Evolutionary conservation across 2,329 filamentous ascomycete genomes (phyloP).

Genomic region (Phyllosticta citriasiana): DNA sequence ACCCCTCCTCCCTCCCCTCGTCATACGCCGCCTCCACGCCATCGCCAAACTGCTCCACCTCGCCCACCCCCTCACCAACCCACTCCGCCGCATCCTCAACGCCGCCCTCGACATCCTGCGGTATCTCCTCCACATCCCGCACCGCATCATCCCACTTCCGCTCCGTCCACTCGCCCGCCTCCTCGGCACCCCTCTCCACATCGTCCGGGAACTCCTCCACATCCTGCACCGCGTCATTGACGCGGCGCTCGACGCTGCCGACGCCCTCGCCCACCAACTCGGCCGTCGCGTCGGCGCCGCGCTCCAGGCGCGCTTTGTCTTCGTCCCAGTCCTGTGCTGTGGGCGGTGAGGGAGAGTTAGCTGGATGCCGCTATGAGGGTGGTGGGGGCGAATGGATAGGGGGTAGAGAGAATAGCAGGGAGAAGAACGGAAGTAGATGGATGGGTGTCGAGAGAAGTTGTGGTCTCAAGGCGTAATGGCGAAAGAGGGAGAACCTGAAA

Average conservation of each 20-base stretch:
- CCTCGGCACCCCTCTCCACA: constrained; percentile 15
- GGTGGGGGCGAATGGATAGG: neutral
- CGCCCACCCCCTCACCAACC: constrained; percentile 32
- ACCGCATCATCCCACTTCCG: constrained; percentile 19
- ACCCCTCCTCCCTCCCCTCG: constrained; percentile 5
- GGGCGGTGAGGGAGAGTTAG: neutral
- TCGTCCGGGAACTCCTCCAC: constrained; percentile 28
- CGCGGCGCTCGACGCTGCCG: constrained; percentile 24
- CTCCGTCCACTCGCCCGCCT: constrained; percentile 18
- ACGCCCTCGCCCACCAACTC: constrained; percentile 32
- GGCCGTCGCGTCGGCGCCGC: constrained; percentile 16
- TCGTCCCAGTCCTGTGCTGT: constrained; percentile 26
- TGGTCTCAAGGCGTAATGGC: too few relatives aligned
- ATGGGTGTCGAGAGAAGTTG: too few relatives aligned
- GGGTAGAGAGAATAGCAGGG: neutral
- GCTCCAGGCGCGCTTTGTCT: constrained; percentile 22
- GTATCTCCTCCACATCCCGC: constrained; percentile 24
- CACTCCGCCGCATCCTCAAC: constrained; percentile 29
- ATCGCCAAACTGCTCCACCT: constrained; percentile 26
- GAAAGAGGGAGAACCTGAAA: too few relatives aligned
- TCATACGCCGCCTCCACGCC: constrained; percentile 11
- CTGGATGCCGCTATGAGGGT: neutral
- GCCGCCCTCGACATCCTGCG: constrained; percentile 25
- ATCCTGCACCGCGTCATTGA: constrained; percentile 17
- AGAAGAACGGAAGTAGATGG: neutral